Conservation (phyloP, 495 filamentous ascomycete species). For the Penicillium silybi region DNA sequence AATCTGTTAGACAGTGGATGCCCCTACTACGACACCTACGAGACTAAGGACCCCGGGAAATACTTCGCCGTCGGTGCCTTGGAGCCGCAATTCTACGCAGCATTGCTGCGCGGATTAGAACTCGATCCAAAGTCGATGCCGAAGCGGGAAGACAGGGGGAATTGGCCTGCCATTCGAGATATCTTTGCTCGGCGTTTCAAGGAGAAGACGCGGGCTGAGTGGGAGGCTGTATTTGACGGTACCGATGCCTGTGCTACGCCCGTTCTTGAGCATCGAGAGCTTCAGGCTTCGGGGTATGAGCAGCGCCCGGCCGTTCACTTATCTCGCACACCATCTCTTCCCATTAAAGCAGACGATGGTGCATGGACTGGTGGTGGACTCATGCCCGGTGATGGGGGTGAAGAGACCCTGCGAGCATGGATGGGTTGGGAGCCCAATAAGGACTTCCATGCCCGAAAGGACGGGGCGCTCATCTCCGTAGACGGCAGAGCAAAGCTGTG, state of each 20-base stretch:
- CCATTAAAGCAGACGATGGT: constrained; percentile 54
- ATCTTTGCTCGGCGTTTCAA: constrained; percentile 63
- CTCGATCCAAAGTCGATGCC: constrained; percentile 53
- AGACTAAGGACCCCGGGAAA: constrained; percentile 69
- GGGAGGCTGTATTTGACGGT: constrained; percentile 81
- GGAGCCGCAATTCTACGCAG: constrained; percentile 78
- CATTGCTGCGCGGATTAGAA: constrained; percentile 60
- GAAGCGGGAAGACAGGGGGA: constrained; percentile 47
- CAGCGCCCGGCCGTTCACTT: constrained; percentile 73
- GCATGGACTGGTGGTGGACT: constrained; percentile 62
- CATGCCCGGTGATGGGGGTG: constrained; percentile 64
- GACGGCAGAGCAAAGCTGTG: constrained; percentile 47
- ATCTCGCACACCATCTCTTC: constrained; percentile 56
- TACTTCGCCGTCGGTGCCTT: constrained; percentile 90
- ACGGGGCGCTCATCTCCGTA: constrained; percentile 49
- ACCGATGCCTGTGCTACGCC: constrained; percentile 92
- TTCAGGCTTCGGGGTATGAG: constrained; percentile 64
- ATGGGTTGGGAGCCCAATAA: constrained; percentile 69
- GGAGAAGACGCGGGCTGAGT: constrained; percentile 70
- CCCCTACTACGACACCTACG: constrained; percentile 86
- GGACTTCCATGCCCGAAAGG: constrained; percentile 59
- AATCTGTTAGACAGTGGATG: constrained; percentile 81
- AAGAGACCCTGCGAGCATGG: constrained; percentile 68
- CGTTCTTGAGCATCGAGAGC: constrained; percentile 68
- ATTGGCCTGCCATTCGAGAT: constrained; percentile 61